Conservation (phyloP, 2,329 filamentous ascomycete genomes). For the Fragosphaeria purpurea region DNA sequence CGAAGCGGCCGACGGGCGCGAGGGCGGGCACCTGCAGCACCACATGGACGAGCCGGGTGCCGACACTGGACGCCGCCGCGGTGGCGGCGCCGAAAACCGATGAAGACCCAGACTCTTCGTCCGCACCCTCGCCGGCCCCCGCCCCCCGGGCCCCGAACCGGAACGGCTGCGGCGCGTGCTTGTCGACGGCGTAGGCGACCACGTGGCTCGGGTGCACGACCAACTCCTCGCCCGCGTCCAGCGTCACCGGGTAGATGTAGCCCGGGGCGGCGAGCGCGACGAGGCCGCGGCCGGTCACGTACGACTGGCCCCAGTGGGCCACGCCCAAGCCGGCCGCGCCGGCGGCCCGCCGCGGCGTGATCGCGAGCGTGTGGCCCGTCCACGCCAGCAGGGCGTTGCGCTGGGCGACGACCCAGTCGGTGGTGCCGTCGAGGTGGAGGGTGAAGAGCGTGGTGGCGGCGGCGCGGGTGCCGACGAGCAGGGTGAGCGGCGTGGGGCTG, state of each 20-base stretch:
- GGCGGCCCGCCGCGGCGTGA: conserved; percentile 55
- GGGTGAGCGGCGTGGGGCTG: conserved; percentile 78
- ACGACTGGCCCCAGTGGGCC: conserved; percentile 84
- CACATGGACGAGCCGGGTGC: conserved; percentile 1
- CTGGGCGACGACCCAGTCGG: conserved; percentile 91
- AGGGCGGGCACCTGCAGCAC: conserved; percentile 69
- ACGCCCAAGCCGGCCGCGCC: conserved; percentile 49
- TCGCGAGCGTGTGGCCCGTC: conserved; percentile 78
- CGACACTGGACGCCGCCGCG: conserved; percentile 4
- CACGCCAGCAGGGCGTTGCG: conserved; percentile 85
- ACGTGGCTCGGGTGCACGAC: conserved; percentile 86
- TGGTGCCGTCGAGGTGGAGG: conserved; percentile 81
- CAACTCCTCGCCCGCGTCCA: conserved; percentile 79
- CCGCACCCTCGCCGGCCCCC: not conserved
- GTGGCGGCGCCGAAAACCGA: conserved; percentile 1
- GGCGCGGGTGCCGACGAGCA: conserved; percentile 79
- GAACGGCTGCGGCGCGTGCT: conserved; percentile 69
- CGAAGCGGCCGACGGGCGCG: conserved; percentile 53
- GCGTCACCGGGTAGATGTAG: conserved; percentile 75
- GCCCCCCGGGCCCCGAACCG: conserved; percentile 41
- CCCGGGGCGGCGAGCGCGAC: conserved; percentile 77
- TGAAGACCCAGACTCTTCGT: too few relatives aligned
- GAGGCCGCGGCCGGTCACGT: conserved; percentile 78
- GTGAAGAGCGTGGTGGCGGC: conserved; percentile 78
- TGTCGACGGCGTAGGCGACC: conserved; percentile 75